Evolutionary conservation across 2,329 filamentous ascomycete species (phyloP), one percentile per base, ranked within the genome.

Genomic region (Aureobasidium melanogenum): DNA sequence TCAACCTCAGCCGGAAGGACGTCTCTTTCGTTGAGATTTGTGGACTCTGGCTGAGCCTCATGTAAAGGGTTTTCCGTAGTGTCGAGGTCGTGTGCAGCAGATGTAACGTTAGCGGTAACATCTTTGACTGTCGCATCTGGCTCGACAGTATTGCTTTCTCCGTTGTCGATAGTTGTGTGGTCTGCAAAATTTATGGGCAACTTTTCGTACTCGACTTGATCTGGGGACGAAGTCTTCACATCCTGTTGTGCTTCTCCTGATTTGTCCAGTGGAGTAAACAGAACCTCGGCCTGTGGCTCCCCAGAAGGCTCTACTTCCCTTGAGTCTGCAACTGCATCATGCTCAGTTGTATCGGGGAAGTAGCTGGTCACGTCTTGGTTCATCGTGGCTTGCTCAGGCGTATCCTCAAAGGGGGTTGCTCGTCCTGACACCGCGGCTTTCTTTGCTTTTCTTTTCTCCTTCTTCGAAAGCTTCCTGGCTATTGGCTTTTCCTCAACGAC

Each of bases 361-460:
- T 36, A 36, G 26, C 41, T 28, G 1, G n/a, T n/a, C 5, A 22
- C 19, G 8, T 46, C 30, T 14, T 38, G 2, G 5, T 12, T 8
- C 1, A 26, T 32, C 2, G 30, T 2, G 5, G 1, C 19, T 28
- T 26, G 41, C 19, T 38, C 41, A 28, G 15, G 19, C 3, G 41
- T 38, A 1, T 26, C 54, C 30, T 26, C 41, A 12, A 26, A 36
- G 1, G 54, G 30, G 6, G 54, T 19, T 15, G 26, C 22, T 12
- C 17, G 7, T 0, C 22, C 54, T 15, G 41, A 22, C 22, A 15
- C 26, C 5, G 22, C 19, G 1, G 41, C 4, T 15, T 57, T 57
- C 41, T 47, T 57, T n/a, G 28, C 54, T 28, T 57, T 57, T 14
- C 54, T 36, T 19, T 57, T 57, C 30, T 57, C 54, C 17, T 57